Evolutionary conservation across 2,329 filamentous ascomycete genomes (phyloP), one percentile per base, ranked within the genome.

Genomic region (Aspergillus aculeatus): DNA sequence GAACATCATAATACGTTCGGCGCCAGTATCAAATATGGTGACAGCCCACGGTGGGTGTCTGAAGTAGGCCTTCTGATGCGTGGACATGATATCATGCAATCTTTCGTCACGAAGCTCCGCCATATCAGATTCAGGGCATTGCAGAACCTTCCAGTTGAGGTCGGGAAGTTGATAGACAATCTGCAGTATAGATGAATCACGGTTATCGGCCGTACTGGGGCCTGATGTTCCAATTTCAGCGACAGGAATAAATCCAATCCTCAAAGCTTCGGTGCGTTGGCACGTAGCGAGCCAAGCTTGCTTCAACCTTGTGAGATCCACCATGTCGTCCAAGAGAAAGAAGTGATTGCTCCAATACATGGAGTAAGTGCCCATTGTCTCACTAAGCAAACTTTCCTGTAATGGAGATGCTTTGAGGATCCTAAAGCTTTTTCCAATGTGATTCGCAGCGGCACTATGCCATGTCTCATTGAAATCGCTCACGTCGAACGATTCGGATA

Each of bases 321-420:
- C 62, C 0, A 59, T 38, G 1, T 50, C 50, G 23, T 67, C 64
- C 19, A 78, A 66, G 10, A 67, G 64, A 54, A 78, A 76, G 32
- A 77, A 68, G 14, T 73, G 72, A 51, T 77, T 75, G 31, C 73
- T 74, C 76, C 76, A 78, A 61, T 79, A 78, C 50, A 74, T 69
- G 24, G 71, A 66, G 4, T 69, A 66, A 19, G 70, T 73, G 5
- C 72, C 64, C 71, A 78, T 73, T 1, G 74, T 77, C 66, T 79
- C 77, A 32, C 72, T 72, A 7, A 78, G 63, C 23, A 78, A 64
- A 29, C 74, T 73, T 53, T 78, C 76, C 57, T 78, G 76, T 14
- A 78, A 65, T 1, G 74, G 70, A 5, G 74, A 74, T 11, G 73
- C 65, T 1, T 69, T 71, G 9, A 73, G 52, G 16, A 72, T 61